Evolutionary conservation across 1,139 yeast genomes (phyloP), one percentile per base, ranked within the genome.

Genomic region (Magnusiomyces fungicola): DNA sequence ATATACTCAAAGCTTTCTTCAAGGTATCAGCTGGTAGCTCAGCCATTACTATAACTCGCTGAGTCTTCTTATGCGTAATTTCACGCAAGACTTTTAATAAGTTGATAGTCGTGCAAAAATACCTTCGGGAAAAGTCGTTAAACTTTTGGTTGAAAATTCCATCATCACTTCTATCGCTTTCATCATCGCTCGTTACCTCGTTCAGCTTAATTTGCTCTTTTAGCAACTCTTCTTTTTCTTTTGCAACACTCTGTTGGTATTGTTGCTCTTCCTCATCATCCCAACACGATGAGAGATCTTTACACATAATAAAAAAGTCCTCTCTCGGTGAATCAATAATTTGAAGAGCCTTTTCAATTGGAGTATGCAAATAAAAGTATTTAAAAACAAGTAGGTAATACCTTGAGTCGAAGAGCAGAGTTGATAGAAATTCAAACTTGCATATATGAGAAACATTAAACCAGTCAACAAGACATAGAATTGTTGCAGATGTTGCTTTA

Each of bases 371-470:
- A 58, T 61, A 68, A 46, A 65, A 69, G 54, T 59, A 72, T 41
- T 63, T 70, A 55, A 59, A 69, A 36, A 68, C 70, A 48, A 73
- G 65, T n/a, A 73, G 68, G 52, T 81, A 75, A 58, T 72, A 80
- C 50, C 80, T 79, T 9, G 83, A 77, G 63, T 94, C 98, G 64
- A 84, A 85, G 36, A 92, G 63, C 24, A 92, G 63, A 0, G 88
- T 77, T 1, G 83, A 68, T 14, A 92, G 68, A 60, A 83, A 86
- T 63, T 89, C 95, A 61, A 76, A 81, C 63, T 90, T 90, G 56
- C 89, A 66, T 1, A 88, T 70, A 64, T 92, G 96, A 47, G 80
- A 83, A 12, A 75, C 66, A 60, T 84, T 85, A 63, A 88, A 83
- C 97, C 97, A 92, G 58, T 75, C 75, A 32, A 83, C 64, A 27